Evolutionary conservation across 768 basidiomycete species (phyloP).

Genomic region (Tricholoma sp.): DNA sequence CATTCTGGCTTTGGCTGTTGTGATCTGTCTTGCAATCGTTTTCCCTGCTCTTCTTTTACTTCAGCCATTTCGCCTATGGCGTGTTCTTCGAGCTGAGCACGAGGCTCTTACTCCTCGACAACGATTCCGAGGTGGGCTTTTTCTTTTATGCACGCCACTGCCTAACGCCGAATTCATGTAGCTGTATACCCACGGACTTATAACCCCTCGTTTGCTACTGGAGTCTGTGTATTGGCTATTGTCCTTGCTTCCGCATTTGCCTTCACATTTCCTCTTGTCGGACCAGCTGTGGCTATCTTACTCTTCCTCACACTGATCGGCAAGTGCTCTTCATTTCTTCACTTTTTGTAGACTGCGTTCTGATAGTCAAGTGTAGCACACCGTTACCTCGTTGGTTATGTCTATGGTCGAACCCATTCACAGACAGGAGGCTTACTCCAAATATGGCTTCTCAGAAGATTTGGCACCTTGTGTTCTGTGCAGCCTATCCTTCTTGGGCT

Average conservation of each 20-base stretch:
- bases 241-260: slow-evolving; percentile 71
- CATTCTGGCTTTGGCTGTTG: slow-evolving; percentile 49
- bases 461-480: slow-evolving; percentile 64
- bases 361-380: slow-evolving; percentile 45
- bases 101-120: slow-evolving; percentile 72
- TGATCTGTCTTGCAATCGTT: slow-evolving; percentile 63
- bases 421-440: slow-evolving; percentile 73
- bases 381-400: slow-evolving; percentile 74
- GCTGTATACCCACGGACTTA: slow-evolving; percentile 72
- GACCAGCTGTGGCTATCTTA: slow-evolving; percentile 62
- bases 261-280: slow-evolving; percentile 73
- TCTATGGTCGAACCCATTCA: slow-evolving; percentile 66
- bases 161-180: slow-evolving; percentile 14
- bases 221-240: slow-evolving; percentile 61
- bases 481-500: slow-evolving; percentile 76
- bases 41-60: slow-evolving; percentile 67
- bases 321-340: slow-evolving; percentile 22
- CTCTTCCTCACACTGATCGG: slow-evolving; percentile 64
- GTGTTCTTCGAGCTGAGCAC: slow-evolving; percentile 48
- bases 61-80: slow-evolving; percentile 64
- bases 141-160: slow-evolving; percentile 1
- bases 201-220: slow-evolving; percentile 62
- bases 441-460: slow-evolving; percentile 69
- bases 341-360: neutral
- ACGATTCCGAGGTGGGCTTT: slow-evolving; percentile 62